Conservation (phyloP, 2,329 filamentous ascomycete genomes). For the Colletotrichum tropicale region DNA sequence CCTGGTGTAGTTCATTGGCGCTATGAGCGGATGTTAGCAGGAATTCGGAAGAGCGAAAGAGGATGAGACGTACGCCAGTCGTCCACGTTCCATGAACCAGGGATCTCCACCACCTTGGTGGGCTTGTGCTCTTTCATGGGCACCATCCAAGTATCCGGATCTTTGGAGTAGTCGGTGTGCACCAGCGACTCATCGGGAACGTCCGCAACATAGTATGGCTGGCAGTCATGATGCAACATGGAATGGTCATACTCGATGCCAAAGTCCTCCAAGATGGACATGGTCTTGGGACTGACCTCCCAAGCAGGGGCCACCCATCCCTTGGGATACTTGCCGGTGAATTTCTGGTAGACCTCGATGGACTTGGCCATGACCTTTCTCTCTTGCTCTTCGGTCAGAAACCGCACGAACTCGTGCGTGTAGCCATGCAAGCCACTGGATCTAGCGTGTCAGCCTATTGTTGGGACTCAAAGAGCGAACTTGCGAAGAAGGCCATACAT, state of each 20-base stretch:
- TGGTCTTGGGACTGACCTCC: conserved; percentile 38
- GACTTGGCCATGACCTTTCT: conserved; percentile 23
- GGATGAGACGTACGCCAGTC: not conserved
- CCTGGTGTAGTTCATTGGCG: not conserved
- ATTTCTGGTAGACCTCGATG: conserved; percentile 24
- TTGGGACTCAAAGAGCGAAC: not conserved
- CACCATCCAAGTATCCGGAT: conserved; percentile 23
- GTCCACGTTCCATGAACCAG: conserved; percentile 33
- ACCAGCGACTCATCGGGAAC: conserved; percentile 15
- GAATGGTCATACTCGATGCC: conserved; percentile 50
- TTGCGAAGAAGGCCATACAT: not conserved
- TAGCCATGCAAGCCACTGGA: conserved; percentile 22
- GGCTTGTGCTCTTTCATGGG: conserved; percentile 22
- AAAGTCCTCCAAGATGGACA: conserved; percentile 42
- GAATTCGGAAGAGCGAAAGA: not conserved
- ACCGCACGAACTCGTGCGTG: conserved; percentile 23
- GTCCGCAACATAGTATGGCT: conserved; percentile 38
- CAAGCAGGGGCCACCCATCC: conserved; percentile 50
- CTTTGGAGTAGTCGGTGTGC: conserved; percentile 22
- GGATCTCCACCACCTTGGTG: conserved; percentile 45
- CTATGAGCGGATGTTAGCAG: not conserved
- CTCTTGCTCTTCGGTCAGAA: conserved; percentile 21
- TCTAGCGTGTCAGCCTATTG: not conserved
- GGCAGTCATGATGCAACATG: conserved; percentile 53
- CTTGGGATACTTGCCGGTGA: conserved; percentile 41